A percentile compares a stretch with the other conserved stretches of the same genome.
These are phyloP conservation scores for Cyclospora cayetanensis DNA, from an alignment of 169 alveolate genomes.

Conservation along the genomic window DNA sequence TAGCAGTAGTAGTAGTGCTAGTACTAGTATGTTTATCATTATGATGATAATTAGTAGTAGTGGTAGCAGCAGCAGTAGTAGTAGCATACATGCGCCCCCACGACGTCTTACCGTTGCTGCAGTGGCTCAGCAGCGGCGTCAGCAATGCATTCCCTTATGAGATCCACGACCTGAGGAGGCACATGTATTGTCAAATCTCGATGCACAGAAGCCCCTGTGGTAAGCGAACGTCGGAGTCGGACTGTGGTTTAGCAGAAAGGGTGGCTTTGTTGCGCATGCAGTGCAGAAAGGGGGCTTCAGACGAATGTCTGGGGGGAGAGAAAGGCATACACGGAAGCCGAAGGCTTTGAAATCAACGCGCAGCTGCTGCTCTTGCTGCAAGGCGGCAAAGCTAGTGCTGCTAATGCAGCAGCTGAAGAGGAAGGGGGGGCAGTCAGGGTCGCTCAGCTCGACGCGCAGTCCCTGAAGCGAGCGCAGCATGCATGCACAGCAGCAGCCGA, in stretches of 20 bases:
- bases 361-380: conserved; percentile 39
- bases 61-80: too few relatives aligned
- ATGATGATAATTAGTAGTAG: too few relatives aligned
- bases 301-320: background rate
- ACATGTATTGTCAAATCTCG: background rate
- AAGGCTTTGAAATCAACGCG: background rate
- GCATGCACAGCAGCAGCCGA: conserved; percentile 27
- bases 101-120: conserved; percentile 22
- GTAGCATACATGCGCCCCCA: too few relatives aligned
- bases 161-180: background rate
- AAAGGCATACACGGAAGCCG: background rate
- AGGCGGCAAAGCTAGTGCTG: conserved; percentile 20
- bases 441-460: conserved; percentile 31
- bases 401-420: conserved; percentile 11
- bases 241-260: background rate
- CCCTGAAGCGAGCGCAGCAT: conserved; percentile 3
- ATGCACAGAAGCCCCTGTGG: background rate
- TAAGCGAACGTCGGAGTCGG: background rate
- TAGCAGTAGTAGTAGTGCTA: background rate
- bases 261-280: background rate
- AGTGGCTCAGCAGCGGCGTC: conserved; percentile 24
- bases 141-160: conserved; percentile 14
- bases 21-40: background rate
- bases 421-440: conserved; percentile 31
- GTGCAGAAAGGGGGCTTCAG: background rate